Evolutionary conservation across 1,284 basidiomycete genomes (phyloP), one percentile per base, ranked within the genome.

Genomic region (Lentinula novae-zelandiae): DNA sequence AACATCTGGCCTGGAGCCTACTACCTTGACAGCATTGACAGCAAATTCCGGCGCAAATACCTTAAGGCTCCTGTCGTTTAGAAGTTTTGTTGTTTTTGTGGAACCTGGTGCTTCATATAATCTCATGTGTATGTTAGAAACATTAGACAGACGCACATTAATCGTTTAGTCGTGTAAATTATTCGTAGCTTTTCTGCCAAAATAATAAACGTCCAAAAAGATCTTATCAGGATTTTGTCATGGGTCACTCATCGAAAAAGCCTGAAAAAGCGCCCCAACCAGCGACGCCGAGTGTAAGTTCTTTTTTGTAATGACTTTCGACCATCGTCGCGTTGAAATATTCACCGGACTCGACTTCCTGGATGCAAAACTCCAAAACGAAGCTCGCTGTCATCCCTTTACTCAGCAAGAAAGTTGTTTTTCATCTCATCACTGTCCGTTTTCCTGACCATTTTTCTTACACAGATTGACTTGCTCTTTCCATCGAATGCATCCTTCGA

Each of bases 1-100:
- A 90, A 98, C 82, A 89, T 99, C 73, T 96, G 95, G 92, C 89
- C 92, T 2, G 94, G 94, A 52, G 82, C 91, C 27, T 98, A 90
- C 82, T 99, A 98, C 83, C 91, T 99, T 67, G 89, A 92, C 68
- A 87, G 84, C 71, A 90, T 98, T 68, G 96, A 99, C 78, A 78
- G 83, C 70, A 96, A 95, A 79, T 97, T 90, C 86, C 84, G 97
- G 70, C 86, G 96, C 72, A 93, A 91, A 73, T 99, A 99, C 77
- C 73, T 78, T 60, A 77, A 80, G 51, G 81, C 81, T 27, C 82
- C 83, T 12, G 58, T 74, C n/a, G 81, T 74, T 62, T 79, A 68
- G 75, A 42, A 8, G 7, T 51, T 40, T 33, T 31, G 42, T 44
- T 39, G 15, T 20, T n/a, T 22, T 27, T 48, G 17, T 49, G 15